A percentile compares a stretch with the other conserved stretches of the same genome.
Conservation (phyloP, 2,329 filamentous ascomycete species). For the Claviceps humidiphila region DNA sequence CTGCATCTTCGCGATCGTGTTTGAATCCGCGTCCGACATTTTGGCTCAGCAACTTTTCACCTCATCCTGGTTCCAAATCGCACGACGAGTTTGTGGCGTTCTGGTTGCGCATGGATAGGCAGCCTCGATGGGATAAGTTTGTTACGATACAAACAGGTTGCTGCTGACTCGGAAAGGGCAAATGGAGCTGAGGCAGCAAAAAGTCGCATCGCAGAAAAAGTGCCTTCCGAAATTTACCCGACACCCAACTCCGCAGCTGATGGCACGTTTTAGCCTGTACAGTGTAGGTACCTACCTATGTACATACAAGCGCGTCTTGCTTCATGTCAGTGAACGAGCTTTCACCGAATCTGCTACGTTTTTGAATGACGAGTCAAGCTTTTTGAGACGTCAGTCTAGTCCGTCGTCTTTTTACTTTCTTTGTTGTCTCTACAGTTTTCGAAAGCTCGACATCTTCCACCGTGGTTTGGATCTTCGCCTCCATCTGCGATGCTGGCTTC, state of each 20-base stretch:
- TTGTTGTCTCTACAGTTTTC: slow-evolving; percentile 11
- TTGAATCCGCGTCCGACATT: slow-evolving; percentile 74
- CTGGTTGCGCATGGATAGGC: slow-evolving; percentile 24
- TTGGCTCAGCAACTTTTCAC: slow-evolving; percentile 24
- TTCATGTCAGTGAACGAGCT: neutral
- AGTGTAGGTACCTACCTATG: too few species aligned
- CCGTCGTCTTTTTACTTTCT: slow-evolving; percentile 17
- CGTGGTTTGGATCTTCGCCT: slow-evolving; percentile 9
- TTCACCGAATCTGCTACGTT: neutral
- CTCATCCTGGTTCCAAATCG: slow-evolving; percentile 31
- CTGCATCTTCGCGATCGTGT: slow-evolving; percentile 76
- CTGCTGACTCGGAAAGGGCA: neutral
- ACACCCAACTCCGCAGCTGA: neutral
- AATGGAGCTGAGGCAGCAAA: slow-evolving; percentile 16
- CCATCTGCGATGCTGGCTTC: slow-evolving; percentile 9
- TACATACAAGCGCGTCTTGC: neutral
- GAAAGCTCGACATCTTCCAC: slow-evolving; percentile 12
- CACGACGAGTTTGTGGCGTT: slow-evolving; percentile 20
- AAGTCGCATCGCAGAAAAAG: slow-evolving; percentile 11
- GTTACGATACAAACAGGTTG: slow-evolving; percentile 7
- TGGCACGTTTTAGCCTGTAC: too few species aligned
- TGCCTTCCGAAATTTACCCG: slow-evolving; percentile 21
- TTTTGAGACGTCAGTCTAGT: slow-evolving; percentile 8
- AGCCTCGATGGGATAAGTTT: slow-evolving; percentile 9
- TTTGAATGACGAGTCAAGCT: neutral